A percentile compares a stretch with the other conserved stretches of the same genome.
Evolutionary conservation across 495 filamentous ascomycete species (phyloP).

Genomic region (Xylaria venustula): DNA sequence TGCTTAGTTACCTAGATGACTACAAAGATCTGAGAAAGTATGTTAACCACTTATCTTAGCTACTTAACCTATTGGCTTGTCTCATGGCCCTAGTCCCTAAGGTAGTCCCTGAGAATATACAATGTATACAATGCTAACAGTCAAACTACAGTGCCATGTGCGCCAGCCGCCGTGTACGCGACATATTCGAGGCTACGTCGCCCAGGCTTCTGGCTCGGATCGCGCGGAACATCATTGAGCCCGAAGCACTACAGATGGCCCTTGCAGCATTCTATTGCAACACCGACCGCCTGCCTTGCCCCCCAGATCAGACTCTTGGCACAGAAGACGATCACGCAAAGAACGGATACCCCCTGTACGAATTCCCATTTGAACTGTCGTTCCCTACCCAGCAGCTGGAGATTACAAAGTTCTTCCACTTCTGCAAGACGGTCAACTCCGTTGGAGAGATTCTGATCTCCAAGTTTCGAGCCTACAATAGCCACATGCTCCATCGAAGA

Average conservation of each 20-base stretch:
- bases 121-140: neutral
- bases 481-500: neutral
- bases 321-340: too few relatives aligned
- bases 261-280: neutral
- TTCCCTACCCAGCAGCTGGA: neutral
- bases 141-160: neutral
- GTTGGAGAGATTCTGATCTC: neutral
- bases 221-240: neutral
- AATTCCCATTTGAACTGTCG: neutral
- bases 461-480: neutral
- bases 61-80: neutral
- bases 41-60: neutral
- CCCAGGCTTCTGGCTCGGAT: neutral
- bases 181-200: neutral
- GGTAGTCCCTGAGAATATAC: too few relatives aligned
- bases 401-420: neutral
- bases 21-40: neutral
- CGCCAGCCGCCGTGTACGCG: neutral
- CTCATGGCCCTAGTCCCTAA: neutral
- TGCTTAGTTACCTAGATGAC: neutral
- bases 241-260: neutral
- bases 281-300: neutral
- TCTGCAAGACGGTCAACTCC: neutral
- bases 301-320: too few relatives aligned
- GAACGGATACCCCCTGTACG: neutral